phyloP scores from a whole-genome alignment of 257 asterid genomes.

The Echium plantagineum region DNA sequence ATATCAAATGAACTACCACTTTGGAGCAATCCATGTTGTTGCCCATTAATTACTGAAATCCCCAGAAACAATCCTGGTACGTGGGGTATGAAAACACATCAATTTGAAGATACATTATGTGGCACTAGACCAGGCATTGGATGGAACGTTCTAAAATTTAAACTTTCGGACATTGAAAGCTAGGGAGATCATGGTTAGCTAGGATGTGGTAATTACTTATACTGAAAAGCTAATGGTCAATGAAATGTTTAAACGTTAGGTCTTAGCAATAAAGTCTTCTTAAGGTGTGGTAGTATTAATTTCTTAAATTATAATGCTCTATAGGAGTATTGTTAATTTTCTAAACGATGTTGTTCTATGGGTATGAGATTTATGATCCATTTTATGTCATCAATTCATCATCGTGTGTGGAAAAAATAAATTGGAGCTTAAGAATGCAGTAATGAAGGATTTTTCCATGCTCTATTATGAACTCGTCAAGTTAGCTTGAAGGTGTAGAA shows the following conservation, averaged over 20 bases:
- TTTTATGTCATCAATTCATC: no score
- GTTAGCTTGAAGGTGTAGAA: no score
- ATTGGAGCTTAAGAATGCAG: no score
- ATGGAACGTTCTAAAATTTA: not conserved
- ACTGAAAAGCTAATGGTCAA: no score
- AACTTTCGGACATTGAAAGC: not conserved
- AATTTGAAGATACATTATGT: not conserved
- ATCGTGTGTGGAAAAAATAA: no score
- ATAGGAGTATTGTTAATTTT: not conserved
- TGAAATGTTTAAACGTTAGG: no score
- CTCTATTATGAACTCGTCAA: no score
- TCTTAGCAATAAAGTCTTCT: not conserved
- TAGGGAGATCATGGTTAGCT: not conserved
- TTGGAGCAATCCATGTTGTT: not conserved
- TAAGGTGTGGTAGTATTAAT: not conserved
- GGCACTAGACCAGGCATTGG: not conserved
- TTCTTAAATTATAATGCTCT: not conserved
- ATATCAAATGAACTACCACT: not conserved
- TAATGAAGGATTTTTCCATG: no score
- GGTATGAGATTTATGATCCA: no score
- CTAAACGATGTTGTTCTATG: not conserved
- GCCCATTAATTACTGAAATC: not conserved
- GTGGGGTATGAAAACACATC: not conserved
- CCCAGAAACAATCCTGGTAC: not conserved
- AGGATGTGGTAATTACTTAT: not conserved